These are phyloP conservation scores for Hortaea werneckii DNA, from an alignment of 2,329 filamentous ascomycete species.

Conservation along the genomic window DNA sequence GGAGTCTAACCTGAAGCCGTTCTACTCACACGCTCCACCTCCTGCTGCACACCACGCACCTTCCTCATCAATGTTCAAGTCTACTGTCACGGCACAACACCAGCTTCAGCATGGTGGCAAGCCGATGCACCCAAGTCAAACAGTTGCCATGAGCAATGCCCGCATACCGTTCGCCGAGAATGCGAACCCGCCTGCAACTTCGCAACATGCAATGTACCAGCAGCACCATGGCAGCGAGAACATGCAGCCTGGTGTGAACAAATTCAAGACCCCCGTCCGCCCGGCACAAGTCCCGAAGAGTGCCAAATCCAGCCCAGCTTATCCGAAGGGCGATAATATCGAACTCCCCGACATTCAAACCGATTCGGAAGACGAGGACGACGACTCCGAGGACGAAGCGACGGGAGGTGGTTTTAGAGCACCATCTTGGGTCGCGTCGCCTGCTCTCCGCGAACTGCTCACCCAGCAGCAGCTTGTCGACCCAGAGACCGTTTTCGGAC, in stretches of 20 bases:
- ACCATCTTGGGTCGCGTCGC: slow-evolving; percentile 81
- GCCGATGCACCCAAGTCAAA: slow-evolving; percentile 59
- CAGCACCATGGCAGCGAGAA: slow-evolving; percentile 13
- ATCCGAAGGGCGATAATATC: slow-evolving; percentile 81
- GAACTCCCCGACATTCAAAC: slow-evolving; percentile 91
- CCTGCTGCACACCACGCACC: slow-evolving; percentile 35
- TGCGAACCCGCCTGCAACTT: slow-evolving; percentile 37
- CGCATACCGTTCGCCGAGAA: slow-evolving; percentile 79
- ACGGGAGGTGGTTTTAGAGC: slow-evolving; percentile 46
- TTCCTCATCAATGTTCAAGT: slow-evolving; percentile 48
- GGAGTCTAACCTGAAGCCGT: slow-evolving; percentile 48
- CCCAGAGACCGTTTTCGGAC: slow-evolving; percentile 77
- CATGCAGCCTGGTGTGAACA: slow-evolving; percentile 9
- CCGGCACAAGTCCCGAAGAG: slow-evolving; percentile 40
- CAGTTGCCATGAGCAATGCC: slow-evolving; percentile 80
- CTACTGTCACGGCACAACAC: slow-evolving; percentile 57
- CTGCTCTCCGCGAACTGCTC: slow-evolving; percentile 66
- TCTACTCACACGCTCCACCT: slow-evolving; percentile 52
- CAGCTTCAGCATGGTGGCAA: slow-evolving; percentile 49
- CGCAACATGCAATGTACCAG: slow-evolving; percentile 7
- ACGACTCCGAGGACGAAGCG: slow-evolving; percentile 43
- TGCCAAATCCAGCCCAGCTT: slow-evolving; percentile 68
- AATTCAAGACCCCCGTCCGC: slow-evolving; percentile 60
- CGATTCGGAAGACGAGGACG: slow-evolving; percentile 81
- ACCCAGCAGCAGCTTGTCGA: slow-evolving; percentile 77